A percentile compares a stretch with the other conserved stretches of the same genome.
Evolutionary conservation across 345 rosid species (phyloP).

Genomic region (Citropsis articulata): DNA sequence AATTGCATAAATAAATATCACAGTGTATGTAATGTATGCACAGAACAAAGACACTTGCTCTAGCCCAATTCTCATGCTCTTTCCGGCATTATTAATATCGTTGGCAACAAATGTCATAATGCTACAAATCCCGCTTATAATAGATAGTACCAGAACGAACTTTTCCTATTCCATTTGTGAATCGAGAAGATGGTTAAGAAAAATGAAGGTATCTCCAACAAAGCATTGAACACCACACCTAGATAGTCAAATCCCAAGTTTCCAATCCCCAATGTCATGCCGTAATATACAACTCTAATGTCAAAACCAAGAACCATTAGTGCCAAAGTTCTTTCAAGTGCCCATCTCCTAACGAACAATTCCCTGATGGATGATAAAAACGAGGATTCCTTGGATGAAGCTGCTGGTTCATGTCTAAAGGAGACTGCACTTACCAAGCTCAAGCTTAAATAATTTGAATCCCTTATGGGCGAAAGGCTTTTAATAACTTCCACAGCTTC

Average conservation of each 20-base stretch:
- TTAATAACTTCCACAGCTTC: constrained; percentile 35
- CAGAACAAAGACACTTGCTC: constrained; percentile 52
- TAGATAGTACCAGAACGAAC: constrained; percentile 27
- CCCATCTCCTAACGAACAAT: constrained; percentile 23
- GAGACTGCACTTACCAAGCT: not conserved
- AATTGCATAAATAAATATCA: constrained; percentile 14
- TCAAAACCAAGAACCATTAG: constrained; percentile 40
- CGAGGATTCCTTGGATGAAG: too few relatives aligned
- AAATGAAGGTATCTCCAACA: constrained; percentile 38
- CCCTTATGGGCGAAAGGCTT: not conserved
- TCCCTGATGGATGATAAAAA: constrained; percentile 15
- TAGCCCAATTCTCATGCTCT: constrained; percentile 26
- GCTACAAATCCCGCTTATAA: constrained; percentile 32
- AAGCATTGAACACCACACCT: constrained; percentile 36
- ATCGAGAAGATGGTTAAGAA: constrained; percentile 28
- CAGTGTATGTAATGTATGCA: constrained; percentile 4
- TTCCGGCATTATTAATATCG: not conserved
- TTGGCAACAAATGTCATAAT: constrained; percentile 25
- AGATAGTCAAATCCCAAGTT: constrained; percentile 41
- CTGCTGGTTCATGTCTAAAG: too few relatives aligned
- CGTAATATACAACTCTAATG: constrained; percentile 43
- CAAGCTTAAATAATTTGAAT: not conserved
- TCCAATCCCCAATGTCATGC: constrained; percentile 41
- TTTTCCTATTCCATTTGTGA: constrained; percentile 31
- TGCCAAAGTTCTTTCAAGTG: not conserved